These are phyloP conservation scores for Saccharum hybrid DNA, from an alignment of 202 grass and related monocot species.

Conservation along the genomic window DNA sequence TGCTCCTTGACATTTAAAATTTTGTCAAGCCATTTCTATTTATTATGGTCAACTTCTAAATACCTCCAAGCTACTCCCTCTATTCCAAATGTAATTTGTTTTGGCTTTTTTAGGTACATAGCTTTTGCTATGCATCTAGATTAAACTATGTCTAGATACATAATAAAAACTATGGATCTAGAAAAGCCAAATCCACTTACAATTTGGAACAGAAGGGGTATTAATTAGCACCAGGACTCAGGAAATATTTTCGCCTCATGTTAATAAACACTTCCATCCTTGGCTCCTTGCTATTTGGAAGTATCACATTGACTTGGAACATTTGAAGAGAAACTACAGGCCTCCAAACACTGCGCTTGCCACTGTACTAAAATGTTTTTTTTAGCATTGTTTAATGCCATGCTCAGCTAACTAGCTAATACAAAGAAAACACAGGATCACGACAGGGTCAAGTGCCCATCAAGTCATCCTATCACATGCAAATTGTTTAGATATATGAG, in stretches of 20 bases:
- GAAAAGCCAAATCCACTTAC: no score
- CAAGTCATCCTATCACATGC: background rate
- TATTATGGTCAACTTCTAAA: background rate
- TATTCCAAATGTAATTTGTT: background rate
- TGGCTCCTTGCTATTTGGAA: background rate
- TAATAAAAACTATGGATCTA: no score
- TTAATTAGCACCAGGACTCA: background rate
- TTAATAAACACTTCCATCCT: background rate
- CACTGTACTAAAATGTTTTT: background rate
- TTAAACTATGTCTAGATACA: no score
- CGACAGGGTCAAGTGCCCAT: background rate
- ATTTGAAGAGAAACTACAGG: background rate
- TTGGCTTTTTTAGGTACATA: background rate
- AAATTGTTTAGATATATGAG: background rate
- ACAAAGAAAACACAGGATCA: conserved; percentile 1
- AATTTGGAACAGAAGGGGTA: background rate
- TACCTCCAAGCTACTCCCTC: background rate
- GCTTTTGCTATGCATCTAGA: background rate
- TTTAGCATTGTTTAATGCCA: background rate
- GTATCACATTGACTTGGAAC: conserved; percentile 17
- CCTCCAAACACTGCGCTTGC: background rate
- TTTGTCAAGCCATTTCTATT: background rate
- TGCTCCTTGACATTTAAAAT: background rate
- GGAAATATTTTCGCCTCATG: background rate
- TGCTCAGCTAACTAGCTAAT: conserved; percentile 13